phyloP scores from a whole-genome alignment of 768 basidiomycete species.

The Rhizopogon vulgaris region DNA sequence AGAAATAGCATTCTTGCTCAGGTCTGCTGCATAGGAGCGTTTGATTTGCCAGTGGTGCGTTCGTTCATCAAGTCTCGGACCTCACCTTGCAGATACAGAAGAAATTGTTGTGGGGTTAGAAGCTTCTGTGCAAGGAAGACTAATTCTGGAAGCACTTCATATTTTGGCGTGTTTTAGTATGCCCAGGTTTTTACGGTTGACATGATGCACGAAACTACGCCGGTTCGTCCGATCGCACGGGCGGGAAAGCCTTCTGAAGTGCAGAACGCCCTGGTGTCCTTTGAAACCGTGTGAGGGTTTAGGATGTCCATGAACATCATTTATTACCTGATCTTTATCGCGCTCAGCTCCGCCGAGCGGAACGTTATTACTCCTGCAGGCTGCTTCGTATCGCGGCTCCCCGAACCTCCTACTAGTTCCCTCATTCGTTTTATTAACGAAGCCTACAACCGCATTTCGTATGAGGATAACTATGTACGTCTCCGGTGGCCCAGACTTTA shows the following conservation, averaged over 20 bases:
- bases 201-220: neutral
- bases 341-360: neutral
- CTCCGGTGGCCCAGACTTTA: neutral
- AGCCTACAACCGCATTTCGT: neutral
- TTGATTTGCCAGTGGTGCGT: neutral
- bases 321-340: neutral
- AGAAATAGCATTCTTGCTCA: neutral
- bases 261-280: neutral
- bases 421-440: too few relatives aligned
- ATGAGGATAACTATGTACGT: neutral
- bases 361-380: neutral
- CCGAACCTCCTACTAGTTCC: neutral
- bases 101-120: neutral
- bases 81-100: neutral
- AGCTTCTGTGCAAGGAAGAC: neutral
- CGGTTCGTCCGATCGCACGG: neutral
- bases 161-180: neutral
- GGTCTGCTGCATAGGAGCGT: neutral
- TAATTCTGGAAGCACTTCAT: neutral
- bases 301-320: neutral
- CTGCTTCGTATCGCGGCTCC: neutral
- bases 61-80: neutral
- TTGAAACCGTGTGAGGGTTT: neutral
- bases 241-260: neutral
- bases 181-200: neutral